Evolutionary conservation across 331 rosid species (phyloP), one percentile per base, ranked within the genome.

Genomic region (Stylosanthes scabra): DNA sequence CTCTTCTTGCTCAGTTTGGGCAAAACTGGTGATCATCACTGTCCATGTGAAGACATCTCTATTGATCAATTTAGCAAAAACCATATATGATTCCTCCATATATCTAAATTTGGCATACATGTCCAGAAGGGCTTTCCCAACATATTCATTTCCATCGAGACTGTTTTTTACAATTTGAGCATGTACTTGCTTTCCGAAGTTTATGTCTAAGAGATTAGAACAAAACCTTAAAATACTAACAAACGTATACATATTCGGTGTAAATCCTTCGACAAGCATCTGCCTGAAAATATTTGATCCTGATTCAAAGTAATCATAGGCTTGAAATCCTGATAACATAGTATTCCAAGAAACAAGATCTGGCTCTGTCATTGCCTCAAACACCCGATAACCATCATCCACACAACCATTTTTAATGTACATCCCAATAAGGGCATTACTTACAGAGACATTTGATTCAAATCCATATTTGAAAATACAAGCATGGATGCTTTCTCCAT

Each of bases 321-420:
- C 88, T 63, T 87, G 87, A 25, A 61, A 66, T 72, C 92, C 90
- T 6, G 90, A 87, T 79, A 89, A 83, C 61, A 84, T 46, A 10
- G 80, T 67, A 80, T 89, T 89, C 96, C 96, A 89, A 3, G 96
- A 87, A 80, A 87, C 72, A 79, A 89, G 78, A 73, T 87, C 92
- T 40, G 59, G 86, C 39, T 64, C 80, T 46, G 70, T 25, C 82
- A 87, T 83, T 10, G 83, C 80, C 68, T 80, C 86, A 81, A 87
- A 89, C 47, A 83, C 78, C 54, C 47, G 83, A 51, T 70, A 31
- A 34, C 90, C 88, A 55, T 78, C 83, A 66, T 37, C 74, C 49
- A 80, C 78, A 77, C 68, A 60, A 58, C 88, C 88, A 67, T 46
- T 55, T 75, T 83, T 89, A 81, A 86, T 78, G 83, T 87, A 87